A percentile compares a stretch with the other conserved stretches of the same genome.
Evolutionary conservation across 306 rosid genomes (phyloP).

Genomic region (Prunus mongolica): DNA sequence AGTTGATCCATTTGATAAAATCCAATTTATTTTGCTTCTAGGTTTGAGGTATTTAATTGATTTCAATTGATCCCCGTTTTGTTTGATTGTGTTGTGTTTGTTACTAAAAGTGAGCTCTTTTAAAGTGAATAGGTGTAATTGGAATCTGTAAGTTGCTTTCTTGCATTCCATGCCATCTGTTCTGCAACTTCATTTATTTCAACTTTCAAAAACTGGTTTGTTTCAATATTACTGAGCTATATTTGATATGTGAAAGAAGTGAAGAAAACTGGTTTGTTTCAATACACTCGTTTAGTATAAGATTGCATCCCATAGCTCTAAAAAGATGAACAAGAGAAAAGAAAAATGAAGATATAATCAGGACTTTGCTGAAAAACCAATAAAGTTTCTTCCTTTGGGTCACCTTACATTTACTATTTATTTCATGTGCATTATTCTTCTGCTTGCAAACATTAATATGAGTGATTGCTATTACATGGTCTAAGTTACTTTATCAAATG

Average conservation of each 20-base stretch:
- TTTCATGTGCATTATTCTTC: background rate
- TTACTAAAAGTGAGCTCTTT: slow-evolving; percentile 5
- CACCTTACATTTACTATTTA: background rate
- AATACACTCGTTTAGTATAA: background rate
- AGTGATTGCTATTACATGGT: background rate
- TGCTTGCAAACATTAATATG: background rate
- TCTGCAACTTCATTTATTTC: background rate
- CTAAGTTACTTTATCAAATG: background rate
- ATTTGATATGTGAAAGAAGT: background rate
- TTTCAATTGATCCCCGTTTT: background rate
- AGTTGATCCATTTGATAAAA: slow-evolving; percentile 10
- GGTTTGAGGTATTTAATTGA: slow-evolving; percentile 6
- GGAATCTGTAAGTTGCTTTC: background rate
- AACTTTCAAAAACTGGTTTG: background rate
- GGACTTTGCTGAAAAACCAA: background rate
- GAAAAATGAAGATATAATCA: background rate
- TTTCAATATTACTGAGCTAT: background rate
- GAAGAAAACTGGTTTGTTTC: background rate
- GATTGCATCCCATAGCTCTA: background rate
- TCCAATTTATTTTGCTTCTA: slow-evolving; percentile 6
- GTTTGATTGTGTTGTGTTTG: background rate
- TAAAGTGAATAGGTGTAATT: background rate
- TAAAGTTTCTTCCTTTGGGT: background rate
- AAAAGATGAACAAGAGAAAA: background rate
- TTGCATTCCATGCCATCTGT: slow-evolving; percentile 5